Percentiles rank a stretch among this genome's conserved stretches.
Evolutionary conservation across 371 early-diverging fungal genomes (phyloP).

Genomic region (Syncephalastrum sp.): DNA sequence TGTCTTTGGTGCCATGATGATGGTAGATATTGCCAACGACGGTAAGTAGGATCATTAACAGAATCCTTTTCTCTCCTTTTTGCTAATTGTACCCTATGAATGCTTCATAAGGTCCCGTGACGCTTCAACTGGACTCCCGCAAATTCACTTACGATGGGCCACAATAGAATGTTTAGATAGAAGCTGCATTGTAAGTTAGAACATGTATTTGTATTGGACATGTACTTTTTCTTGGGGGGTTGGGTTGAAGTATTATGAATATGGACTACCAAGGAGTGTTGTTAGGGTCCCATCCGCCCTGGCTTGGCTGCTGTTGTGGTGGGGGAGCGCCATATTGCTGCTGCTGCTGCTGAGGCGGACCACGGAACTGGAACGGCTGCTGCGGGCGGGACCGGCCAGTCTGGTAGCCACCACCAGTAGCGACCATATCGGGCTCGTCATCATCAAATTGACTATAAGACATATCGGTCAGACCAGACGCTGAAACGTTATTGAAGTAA

Average conservation of each 20-base stretch:
- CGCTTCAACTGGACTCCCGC: slow-evolving; percentile 72
- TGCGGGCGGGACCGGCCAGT: not conserved
- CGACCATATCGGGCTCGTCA: not conserved
- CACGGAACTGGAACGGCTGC: not conserved
- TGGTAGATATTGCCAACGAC: slow-evolving; percentile 82
- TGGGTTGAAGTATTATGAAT: no score
- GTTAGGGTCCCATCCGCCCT: slow-evolving; percentile 10
- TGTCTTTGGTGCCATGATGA: slow-evolving; percentile 85
- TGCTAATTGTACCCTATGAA: not conserved
- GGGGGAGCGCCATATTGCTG: no score
- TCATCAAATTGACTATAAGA: no score
- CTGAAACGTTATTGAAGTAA: no score
- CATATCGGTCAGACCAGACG: no score
- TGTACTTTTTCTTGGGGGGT: no score
- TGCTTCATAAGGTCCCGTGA: slow-evolving; percentile 67
- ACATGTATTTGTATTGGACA: no score
- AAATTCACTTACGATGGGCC: slow-evolving; percentile 45
- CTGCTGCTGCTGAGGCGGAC: no score
- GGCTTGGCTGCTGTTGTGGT: no score
- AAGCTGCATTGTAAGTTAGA: no score
- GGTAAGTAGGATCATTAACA: slow-evolving; percentile 40
- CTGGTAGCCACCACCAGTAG: not conserved
- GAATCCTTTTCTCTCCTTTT: not conserved
- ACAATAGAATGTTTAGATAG: no score
- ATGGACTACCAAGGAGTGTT: slow-evolving; percentile 4